Base-by-base conservation (phyloP, 768 basidiomycete genomes). In the Mycena latifolia region DNA sequence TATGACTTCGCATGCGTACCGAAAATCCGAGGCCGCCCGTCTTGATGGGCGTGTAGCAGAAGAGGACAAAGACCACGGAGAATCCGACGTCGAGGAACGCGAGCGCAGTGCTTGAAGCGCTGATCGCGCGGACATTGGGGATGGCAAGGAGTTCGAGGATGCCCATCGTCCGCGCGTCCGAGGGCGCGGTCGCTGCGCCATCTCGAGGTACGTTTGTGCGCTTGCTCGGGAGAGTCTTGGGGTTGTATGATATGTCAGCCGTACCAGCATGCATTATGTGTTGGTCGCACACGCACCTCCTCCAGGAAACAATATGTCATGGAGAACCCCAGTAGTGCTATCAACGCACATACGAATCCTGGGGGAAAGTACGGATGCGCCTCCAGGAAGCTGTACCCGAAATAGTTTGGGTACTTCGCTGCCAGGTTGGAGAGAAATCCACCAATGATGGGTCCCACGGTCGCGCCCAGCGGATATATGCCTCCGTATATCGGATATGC, bases 301-400 rank as follows among this genome's bases (percentile, higher is more conserved):
- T 85, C 81, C 24, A 92, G 75, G 62, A 79, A 89, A 52, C 80
- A 72, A 65, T 78, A 85, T 0, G 85, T 85, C 18, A 86, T 73
- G 5, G 76, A 22, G 20, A 82, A 74, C 1, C 84, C 85, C 8
- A 76, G 29, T 14, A 85, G 39, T 14, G 85, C 82, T 17, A 87
- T 69, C 7, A 75, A 52, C 15, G 80, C 80, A 29, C 88, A 78
- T 29, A 86, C 75, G 43, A 88, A 76, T 61, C 88, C 89, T 1
- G 90, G 90, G 4, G 90, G 79, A 61, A 91, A 84, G 72, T 91
- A 91, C 7, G 89, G 90, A 70, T 85, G 84, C 27, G 73, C 66
- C 48, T 75, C 76, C 66, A 88, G 82, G 63, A 90, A 80, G 25
- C 77, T 63, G 33, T 69, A 73, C 57, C 79, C 76, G 61, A 89